phyloP scores from a whole-genome alignment of 768 basidiomycete genomes.

The Boletus sensibilis region DNA sequence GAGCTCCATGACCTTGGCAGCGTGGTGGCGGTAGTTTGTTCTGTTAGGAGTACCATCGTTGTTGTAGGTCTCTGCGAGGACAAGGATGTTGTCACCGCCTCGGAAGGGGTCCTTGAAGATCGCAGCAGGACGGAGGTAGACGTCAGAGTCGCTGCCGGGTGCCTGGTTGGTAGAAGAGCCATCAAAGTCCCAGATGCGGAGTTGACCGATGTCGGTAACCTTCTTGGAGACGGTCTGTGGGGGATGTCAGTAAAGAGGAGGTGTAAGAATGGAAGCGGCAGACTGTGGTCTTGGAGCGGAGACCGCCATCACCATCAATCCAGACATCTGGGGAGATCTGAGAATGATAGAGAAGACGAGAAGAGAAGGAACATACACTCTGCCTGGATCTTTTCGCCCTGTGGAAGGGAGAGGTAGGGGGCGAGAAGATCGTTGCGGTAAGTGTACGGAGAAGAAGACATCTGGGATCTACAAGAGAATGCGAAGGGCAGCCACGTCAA shows the following conservation, averaged over 20 bases:
- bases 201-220: conserved; percentile 83
- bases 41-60: conserved; percentile 97
- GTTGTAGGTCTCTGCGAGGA: conserved; percentile 97
- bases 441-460: conserved; percentile 33
- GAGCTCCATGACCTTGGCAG: conserved; percentile 93
- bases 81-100: conserved; percentile 95
- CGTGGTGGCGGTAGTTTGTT: conserved; percentile 93
- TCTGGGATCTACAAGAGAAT: conserved; percentile 1
- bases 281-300: conserved; percentile 96
- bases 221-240: conserved; percentile 81
- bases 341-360: background rate
- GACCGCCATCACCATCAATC: conserved; percentile 93
- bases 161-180: conserved; percentile 98
- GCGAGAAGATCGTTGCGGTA: conserved; percentile 86
- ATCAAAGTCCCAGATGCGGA: conserved; percentile 99
- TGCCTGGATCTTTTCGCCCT: conserved; percentile 92
- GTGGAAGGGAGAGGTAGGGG: conserved; percentile 84
- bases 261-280: conserved; percentile 26
- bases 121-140: conserved; percentile 95
- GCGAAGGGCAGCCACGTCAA: background rate
- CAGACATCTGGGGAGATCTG: conserved; percentile 72
- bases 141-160: conserved; percentile 92
- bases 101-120: conserved; percentile 99
- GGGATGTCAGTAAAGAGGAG: background rate
- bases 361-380: conserved; percentile 60